Percentiles rank a stretch among this genome's conserved stretches.
Evolutionary conservation across 2,329 filamentous ascomycete species (phyloP).

Genomic region (Elsinoe batatas): DNA sequence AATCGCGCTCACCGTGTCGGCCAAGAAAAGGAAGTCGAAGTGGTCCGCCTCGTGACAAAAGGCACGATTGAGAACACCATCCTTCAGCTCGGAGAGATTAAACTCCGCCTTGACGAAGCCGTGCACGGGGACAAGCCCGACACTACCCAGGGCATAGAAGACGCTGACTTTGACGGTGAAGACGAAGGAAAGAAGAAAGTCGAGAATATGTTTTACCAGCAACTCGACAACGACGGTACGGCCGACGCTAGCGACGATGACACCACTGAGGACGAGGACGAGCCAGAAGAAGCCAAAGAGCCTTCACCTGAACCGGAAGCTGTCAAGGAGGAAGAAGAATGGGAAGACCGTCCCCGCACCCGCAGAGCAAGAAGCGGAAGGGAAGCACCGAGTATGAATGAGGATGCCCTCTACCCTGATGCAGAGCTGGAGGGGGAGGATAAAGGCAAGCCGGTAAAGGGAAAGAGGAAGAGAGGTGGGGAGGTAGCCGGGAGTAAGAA

Average conservation of each 20-base stretch:
- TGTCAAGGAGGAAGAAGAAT: not conserved
- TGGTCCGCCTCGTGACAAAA: constrained; percentile 71
- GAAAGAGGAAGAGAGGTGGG: not conserved
- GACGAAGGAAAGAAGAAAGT: constrained; percentile 7
- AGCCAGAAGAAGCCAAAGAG: not conserved
- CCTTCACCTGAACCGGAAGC: not conserved
- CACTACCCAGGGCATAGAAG: not conserved
- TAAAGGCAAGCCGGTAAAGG: not conserved
- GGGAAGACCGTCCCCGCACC: not conserved
- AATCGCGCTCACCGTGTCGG: constrained; percentile 93
- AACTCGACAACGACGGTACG: not conserved
- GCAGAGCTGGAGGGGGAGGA: not conserved
- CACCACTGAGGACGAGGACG: not conserved
- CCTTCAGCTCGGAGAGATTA: constrained; percentile 80
- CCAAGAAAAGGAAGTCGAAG: constrained; percentile 81
- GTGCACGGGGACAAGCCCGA: not conserved
- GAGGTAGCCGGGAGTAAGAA: not conserved
- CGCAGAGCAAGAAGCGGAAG: not conserved
- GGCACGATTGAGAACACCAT: constrained; percentile 90
- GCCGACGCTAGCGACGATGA: not conserved
- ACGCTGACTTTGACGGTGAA: not conserved
- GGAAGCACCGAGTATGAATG: not conserved
- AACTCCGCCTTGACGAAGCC: constrained; percentile 71
- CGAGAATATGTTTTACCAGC: not conserved
- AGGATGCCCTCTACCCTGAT: not conserved